Conservation (phyloP, 2,329 filamentous ascomycete genomes). For the Biscogniauxia sp. region DNA sequence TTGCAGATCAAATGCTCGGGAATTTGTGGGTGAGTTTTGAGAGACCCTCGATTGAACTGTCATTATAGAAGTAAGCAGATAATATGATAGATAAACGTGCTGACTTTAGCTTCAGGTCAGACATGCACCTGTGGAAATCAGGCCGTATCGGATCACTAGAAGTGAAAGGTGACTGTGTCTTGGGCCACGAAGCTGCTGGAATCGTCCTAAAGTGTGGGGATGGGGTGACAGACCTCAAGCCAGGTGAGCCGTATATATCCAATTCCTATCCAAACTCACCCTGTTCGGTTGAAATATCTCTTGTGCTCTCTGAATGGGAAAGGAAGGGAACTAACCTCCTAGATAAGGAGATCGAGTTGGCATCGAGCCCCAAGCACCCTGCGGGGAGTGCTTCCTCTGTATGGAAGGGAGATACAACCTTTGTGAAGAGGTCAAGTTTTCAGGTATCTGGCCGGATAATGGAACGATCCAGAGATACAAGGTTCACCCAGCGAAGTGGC, state of each 20-base stretch:
- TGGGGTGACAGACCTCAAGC: slow-evolving; percentile 50
- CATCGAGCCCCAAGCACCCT: slow-evolving; percentile 65
- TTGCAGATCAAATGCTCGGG: slow-evolving; percentile 62
- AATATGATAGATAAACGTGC: background rate
- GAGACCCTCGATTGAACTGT: background rate
- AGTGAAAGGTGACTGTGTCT: slow-evolving; percentile 61
- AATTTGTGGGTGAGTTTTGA: slow-evolving; percentile 54
- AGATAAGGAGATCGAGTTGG: slow-evolving; percentile 61
- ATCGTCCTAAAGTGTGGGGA: slow-evolving; percentile 56
- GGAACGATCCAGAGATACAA: slow-evolving; percentile 63
- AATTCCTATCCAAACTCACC: background rate
- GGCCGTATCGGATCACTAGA: slow-evolving; percentile 62
- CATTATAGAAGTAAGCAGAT: background rate
- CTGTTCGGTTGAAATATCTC: background rate
- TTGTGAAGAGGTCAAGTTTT: slow-evolving; percentile 60
- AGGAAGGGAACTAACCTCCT: background rate
- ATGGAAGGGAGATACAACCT: slow-evolving; percentile 61
- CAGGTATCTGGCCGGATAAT: slow-evolving; percentile 59
- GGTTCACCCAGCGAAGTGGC: slow-evolving; percentile 58
- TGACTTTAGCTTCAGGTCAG: slow-evolving; percentile 44
- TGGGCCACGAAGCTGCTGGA: slow-evolving; percentile 64
- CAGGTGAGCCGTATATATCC: slow-evolving; percentile 31
- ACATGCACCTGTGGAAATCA: slow-evolving; percentile 67
- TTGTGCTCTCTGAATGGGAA: background rate
- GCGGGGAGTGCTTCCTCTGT: slow-evolving; percentile 59